Evolutionary conservation across 805 yeast genomes (phyloP).

Genomic region (Kurtzmaniella cleridarum): DNA sequence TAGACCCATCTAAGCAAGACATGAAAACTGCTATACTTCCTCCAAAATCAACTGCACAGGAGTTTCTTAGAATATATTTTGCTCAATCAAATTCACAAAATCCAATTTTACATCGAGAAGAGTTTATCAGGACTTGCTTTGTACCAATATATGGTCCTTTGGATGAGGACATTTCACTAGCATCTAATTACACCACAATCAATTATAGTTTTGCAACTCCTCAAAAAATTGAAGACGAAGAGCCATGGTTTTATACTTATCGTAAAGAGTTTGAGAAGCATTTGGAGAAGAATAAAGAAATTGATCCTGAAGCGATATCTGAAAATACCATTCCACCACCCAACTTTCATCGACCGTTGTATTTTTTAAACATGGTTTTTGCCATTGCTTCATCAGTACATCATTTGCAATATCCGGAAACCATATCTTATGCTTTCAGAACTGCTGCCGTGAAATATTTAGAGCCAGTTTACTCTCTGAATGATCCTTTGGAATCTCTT

Average conservation of each 20-base stretch:
- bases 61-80: constrained; percentile 59
- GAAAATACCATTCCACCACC: constrained; percentile 40
- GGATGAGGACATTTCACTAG: constrained; percentile 48
- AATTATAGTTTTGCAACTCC: constrained; percentile 12
- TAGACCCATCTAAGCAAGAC: constrained; percentile 4
- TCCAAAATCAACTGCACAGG: constrained; percentile 64
- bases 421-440: constrained; percentile 65
- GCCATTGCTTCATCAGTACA: constrained; percentile 77
- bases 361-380: constrained; percentile 69
- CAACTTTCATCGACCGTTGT: constrained; percentile 49
- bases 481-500: constrained; percentile 62
- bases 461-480: constrained; percentile 51
- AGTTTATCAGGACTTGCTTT: constrained; percentile 59
- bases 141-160: constrained; percentile 76
- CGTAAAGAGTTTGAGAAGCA: constrained; percentile 21
- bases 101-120: constrained; percentile 80
- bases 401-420: constrained; percentile 59
- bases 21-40: constrained; percentile 52
- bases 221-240: constrained; percentile 15
- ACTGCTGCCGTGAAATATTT: constrained; percentile 57
- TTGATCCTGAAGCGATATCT: constrained; percentile 30
- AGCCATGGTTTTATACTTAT: constrained; percentile 46
- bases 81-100: constrained; percentile 78
- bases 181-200: constrained; percentile 50
- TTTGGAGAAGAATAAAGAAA: constrained; percentile 7